Conservation (phyloP, 257 asterid genomes). For the Solanum neorickii region DNA sequence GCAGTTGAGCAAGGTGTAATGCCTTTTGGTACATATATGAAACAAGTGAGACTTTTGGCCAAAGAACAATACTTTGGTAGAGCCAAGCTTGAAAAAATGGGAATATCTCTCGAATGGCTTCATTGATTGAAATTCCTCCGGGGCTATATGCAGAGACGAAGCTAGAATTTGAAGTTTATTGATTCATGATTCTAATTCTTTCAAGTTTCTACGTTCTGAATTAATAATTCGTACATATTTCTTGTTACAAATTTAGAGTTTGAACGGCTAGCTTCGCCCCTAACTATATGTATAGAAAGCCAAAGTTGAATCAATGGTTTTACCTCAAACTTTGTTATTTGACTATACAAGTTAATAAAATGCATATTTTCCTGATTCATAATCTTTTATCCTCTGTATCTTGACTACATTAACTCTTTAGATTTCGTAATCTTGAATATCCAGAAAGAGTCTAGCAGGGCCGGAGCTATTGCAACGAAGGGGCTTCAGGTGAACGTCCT, state of each 20-base stretch:
- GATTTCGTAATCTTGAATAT: neutral
- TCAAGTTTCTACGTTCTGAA: neutral
- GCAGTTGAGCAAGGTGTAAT: slow-evolving; percentile 24
- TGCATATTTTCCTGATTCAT: neutral
- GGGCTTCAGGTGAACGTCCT: neutral
- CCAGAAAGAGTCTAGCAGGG: neutral
- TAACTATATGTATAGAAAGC: neutral
- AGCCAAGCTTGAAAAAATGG: slow-evolving; percentile 1
- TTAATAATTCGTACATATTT: neutral
- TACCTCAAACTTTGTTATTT: neutral
- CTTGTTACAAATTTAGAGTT: neutral
- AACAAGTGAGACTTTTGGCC: slow-evolving; percentile 42
- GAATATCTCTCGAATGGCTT: neutral
- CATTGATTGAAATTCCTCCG: neutral
- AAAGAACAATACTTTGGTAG: slow-evolving; percentile 36
- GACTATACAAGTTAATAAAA: neutral
- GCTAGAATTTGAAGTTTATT: neutral
- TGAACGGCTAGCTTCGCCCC: neutral
- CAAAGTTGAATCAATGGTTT: neutral
- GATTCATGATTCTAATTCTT: neutral
- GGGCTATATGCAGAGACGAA: neutral
- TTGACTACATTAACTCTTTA: neutral
- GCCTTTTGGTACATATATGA: slow-evolving; percentile 22
- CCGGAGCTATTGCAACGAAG: neutral
- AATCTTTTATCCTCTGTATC: neutral